These are phyloP conservation scores for Oidium heveae DNA, from an alignment of 2,329 filamentous ascomycete species.

Conservation along the genomic window DNA sequence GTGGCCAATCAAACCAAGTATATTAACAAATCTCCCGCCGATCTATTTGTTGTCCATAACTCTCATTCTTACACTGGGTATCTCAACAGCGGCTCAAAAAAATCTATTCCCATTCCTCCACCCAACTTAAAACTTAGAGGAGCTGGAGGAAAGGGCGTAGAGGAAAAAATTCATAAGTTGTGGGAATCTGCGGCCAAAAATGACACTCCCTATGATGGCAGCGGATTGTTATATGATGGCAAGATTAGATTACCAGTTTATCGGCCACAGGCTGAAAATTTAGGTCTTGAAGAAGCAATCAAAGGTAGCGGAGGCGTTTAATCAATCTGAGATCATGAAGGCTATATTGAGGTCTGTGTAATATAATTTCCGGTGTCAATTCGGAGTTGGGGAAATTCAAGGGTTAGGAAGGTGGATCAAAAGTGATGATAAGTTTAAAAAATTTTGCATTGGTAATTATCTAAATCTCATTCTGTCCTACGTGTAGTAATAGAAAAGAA, in stretches of 20 bases:
- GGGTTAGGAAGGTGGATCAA: too few relatives aligned
- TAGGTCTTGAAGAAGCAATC: too few relatives aligned
- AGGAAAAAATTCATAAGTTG: constrained; percentile 12
- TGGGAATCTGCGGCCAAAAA: constrained; percentile 13
- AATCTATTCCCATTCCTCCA: constrained; percentile 15
- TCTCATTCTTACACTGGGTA: constrained; percentile 20
- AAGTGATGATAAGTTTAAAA: too few relatives aligned
- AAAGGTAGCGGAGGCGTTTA: too few relatives aligned
- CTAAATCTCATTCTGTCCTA: too few relatives aligned
- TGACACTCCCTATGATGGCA: constrained; percentile 21
- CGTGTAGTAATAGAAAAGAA: too few relatives aligned
- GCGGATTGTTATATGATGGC: constrained; percentile 19
- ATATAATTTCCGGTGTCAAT: too few relatives aligned
- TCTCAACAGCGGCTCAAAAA: constrained; percentile 15
- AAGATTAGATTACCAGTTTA: constrained; percentile 6
- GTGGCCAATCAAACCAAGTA: constrained; percentile 12
- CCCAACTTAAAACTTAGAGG: constrained; percentile 21
- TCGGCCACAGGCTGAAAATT: too few relatives aligned
- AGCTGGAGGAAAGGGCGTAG: constrained; percentile 18
- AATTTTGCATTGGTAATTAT: too few relatives aligned
- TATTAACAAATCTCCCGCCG: constrained; percentile 8
- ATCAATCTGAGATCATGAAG: too few relatives aligned
- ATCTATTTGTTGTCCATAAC: constrained; percentile 19
- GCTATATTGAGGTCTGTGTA: too few relatives aligned
- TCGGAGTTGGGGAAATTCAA: too few relatives aligned